Conservation (phyloP, 2,329 filamentous ascomycete species). For the Claviceps arundinis region DNA sequence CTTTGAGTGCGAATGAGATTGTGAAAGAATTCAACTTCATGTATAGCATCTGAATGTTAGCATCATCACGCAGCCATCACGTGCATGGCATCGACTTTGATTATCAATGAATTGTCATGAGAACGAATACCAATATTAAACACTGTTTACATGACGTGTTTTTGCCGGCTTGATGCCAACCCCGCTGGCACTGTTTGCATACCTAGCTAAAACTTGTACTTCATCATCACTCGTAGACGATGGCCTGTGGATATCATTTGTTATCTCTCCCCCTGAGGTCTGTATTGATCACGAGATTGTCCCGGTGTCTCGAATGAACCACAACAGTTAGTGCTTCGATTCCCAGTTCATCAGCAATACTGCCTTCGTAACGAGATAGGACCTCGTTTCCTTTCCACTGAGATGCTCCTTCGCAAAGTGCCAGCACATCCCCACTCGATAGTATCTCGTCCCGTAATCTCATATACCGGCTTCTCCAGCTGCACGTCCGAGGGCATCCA, state of each 20-base stretch:
- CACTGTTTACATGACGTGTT: no score
- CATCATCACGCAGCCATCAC: no score
- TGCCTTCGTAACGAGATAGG: not conserved
- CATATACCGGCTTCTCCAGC: conserved; percentile 29
- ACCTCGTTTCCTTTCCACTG: conserved; percentile 6
- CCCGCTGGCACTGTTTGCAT: not conserved
- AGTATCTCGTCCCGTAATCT: conserved; percentile 27
- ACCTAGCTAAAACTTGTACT: not conserved
- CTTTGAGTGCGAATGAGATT: no score
- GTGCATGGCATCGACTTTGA: no score
- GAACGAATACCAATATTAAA: no score
- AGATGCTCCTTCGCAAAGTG: conserved; percentile 9
- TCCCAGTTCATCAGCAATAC: conserved; percentile 21
- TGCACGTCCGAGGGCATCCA: conserved; percentile 21
- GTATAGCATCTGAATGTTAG: no score
- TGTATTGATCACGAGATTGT: conserved; percentile 39
- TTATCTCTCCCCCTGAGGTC: conserved; percentile 15
- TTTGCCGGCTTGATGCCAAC: no score
- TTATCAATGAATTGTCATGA: no score
- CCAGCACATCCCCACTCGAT: conserved; percentile 26
- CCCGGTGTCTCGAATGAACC: conserved; percentile 34
- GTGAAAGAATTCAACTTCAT: no score
- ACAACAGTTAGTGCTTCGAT: conserved; percentile 38
- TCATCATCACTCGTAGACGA: not conserved
- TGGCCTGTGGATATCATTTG: no score